Evolutionary conservation across 768 basidiomycete genomes (phyloP).

Genomic region (Leccinum variicolor): DNA sequence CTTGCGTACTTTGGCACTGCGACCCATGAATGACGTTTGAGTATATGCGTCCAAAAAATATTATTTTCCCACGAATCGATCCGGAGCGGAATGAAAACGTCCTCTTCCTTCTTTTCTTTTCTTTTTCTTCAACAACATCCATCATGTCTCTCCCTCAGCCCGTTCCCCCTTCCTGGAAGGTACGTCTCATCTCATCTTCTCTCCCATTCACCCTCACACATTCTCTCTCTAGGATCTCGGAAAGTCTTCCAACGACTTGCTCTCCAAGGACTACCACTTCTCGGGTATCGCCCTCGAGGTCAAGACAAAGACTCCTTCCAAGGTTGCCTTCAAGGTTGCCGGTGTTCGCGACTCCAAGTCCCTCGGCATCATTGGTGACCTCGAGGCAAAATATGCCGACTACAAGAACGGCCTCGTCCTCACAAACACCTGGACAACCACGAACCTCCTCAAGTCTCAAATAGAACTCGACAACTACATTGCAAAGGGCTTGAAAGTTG

Average conservation of each 20-base stretch:
- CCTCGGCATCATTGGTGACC: slow-evolving; percentile 74
- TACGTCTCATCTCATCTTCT: slow-evolving; percentile 18
- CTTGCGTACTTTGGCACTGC: slow-evolving; percentile 35
- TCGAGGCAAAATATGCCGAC: slow-evolving; percentile 94
- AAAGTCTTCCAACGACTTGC: slow-evolving; percentile 94
- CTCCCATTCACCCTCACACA: slow-evolving; percentile 3
- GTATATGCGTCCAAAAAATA: neutral
- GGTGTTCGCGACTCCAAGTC: slow-evolving; percentile 79
- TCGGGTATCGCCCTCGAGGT: slow-evolving; percentile 69
- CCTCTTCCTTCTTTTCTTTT: neutral
- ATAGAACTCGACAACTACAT: slow-evolving; percentile 97
- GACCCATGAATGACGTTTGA: slow-evolving; percentile 32
- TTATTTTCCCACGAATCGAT: slow-evolving; percentile 30
- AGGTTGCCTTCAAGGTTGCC: slow-evolving; percentile 90
- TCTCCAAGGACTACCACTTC: slow-evolving; percentile 91
- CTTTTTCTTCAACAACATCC: slow-evolving; percentile 16
- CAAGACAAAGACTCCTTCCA: slow-evolving; percentile 85
- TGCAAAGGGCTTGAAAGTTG: slow-evolving; percentile 96
- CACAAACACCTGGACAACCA: slow-evolving; percentile 95
- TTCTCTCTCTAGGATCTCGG: slow-evolving; percentile 71
- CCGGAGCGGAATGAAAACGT: slow-evolving; percentile 17
- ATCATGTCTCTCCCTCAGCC: slow-evolving; percentile 90
- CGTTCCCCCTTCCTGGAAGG: slow-evolving; percentile 98
- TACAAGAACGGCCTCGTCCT: slow-evolving; percentile 89
- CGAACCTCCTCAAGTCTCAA: slow-evolving; percentile 87